Conservation (phyloP, 2,329 filamentous ascomycete genomes). For the Ophiosphaerella korrae region DNA sequence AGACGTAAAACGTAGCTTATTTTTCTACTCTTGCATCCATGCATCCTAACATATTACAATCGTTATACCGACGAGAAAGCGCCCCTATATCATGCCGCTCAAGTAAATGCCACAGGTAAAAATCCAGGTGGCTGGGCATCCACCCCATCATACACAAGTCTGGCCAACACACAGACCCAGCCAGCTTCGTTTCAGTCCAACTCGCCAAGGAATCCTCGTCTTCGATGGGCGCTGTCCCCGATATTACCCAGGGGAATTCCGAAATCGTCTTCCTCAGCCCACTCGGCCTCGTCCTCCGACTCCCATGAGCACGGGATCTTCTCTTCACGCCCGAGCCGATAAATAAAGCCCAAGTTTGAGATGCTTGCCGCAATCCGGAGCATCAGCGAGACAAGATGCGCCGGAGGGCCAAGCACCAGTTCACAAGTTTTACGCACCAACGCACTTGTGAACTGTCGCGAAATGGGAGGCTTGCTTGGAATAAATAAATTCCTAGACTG, state of each 20-base stretch:
- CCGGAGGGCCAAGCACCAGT: conserved; percentile 78
- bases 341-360: conserved; percentile 51
- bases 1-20: too few relatives aligned
- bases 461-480: conserved; percentile 50
- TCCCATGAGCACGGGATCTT: conserved; percentile 61
- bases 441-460: conserved; percentile 53
- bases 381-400: conserved; percentile 78
- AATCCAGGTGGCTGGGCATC: conserved; percentile 25
- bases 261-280: conserved; percentile 63
- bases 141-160: conserved; percentile 19
- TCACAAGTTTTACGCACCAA: conserved; percentile 79
- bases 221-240: conserved; percentile 24
- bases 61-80: conserved; percentile 15
- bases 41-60: conserved; percentile 6
- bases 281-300: conserved; percentile 59
- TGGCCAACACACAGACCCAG: neutral
- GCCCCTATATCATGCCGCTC: conserved; percentile 22
- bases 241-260: conserved; percentile 53
- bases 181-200: conserved; percentile 26
- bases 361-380: conserved; percentile 81
- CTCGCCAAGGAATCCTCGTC: conserved; percentile 31
- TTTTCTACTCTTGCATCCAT: neutral
- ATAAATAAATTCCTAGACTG: conserved; percentile 69
- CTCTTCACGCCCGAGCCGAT: conserved; percentile 35
- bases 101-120: conserved; percentile 28